Base-by-base conservation (phyloP, 352 stramenopile genomes). In the Phytophthora colocasiae region DNA sequence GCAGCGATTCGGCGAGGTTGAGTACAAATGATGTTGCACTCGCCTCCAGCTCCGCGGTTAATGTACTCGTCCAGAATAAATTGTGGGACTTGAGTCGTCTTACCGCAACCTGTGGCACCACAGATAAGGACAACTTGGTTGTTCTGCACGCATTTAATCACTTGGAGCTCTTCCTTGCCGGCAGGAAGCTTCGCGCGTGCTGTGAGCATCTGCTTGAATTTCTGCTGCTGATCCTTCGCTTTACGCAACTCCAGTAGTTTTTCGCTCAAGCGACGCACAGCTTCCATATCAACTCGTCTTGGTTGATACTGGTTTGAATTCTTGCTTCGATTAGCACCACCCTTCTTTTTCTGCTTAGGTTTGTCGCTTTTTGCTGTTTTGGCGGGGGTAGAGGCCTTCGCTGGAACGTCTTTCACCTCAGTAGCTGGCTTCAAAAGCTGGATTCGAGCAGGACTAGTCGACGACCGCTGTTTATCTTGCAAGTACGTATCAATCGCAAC, bases 51-150 rank as follows among this genome's bases (percentile, higher is more conserved):
- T 14, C 83, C 83, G 29, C 83, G 81, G 19, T 92, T 73, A 29
- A 98, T 95, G 63, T 82, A 93, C 19, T 98, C 82, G 63, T 99
- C 97, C 3, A 99, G 68, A 71, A 99, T 96, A 50, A 99, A 99
- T 72, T 99, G 97, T 36, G 97, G 97, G 26, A 99, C 95, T 69
- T 99, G 96, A 6, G 96, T 98, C 10, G 93, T 98, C 65, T 98
- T 98, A 47, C 96, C 96, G 70, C 92, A 98, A 44, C 96, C 95
- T 8, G 96, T 99, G 26, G 98, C 91, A 26, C 96, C 97, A n/a
- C 91, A 98, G 11, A 99, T 82, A 3, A 99, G 76, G 19, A 99
- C 69, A 9, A 99, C 96, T 54, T 98, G 88, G 52, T 96, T 73
- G 56, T 78, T 55, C 10, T 77, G 50, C 15, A 92, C 56, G 48